Conservation (phyloP, 495 filamentous ascomycete genomes). For the Aspergillus kassunensis region DNA sequence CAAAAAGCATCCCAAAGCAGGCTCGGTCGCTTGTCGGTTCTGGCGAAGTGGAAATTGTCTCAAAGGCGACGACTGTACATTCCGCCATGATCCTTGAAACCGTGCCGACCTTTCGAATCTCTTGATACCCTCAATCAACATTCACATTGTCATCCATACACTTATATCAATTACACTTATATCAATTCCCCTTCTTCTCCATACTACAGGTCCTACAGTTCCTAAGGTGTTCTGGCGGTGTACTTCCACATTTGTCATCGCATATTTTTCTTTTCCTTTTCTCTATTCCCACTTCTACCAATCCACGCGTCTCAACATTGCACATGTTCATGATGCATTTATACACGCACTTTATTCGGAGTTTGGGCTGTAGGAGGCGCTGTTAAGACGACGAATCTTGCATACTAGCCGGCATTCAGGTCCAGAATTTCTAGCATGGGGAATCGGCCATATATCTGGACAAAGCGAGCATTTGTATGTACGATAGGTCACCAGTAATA, state of each 20-base stretch:
- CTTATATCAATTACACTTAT: constrained; percentile 1
- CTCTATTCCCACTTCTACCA: not conserved
- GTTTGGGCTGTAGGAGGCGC: not conserved
- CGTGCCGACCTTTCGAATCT: constrained; percentile 5
- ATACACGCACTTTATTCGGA: not conserved
- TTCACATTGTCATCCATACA: not conserved
- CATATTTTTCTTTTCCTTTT: not conserved
- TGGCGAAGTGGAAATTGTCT: constrained; percentile 74
- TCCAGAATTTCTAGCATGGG: constrained; percentile 1
- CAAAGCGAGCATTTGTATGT: constrained; percentile 8
- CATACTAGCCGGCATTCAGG: not conserved
- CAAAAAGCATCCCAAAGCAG: constrained; percentile 39
- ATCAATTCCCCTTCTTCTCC: constrained; percentile 6
- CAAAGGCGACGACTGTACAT: constrained; percentile 84
- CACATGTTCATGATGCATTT: constrained; percentile 4
- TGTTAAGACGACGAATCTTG: not conserved
- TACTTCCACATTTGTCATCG: not conserved
- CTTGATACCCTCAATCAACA: constrained; percentile 11
- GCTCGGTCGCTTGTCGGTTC: constrained; percentile 64
- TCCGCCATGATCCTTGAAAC: constrained; percentile 54
- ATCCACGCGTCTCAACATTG: constrained; percentile 6
- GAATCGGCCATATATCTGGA: not conserved
- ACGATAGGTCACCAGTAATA: constrained; percentile 2
- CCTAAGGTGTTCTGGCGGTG: constrained; percentile 6
- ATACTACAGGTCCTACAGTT: not conserved